Evolutionary conservation across 2,329 filamentous ascomycete genomes (phyloP), one percentile per base, ranked within the genome.

Genomic region (Apiospora marii): DNA sequence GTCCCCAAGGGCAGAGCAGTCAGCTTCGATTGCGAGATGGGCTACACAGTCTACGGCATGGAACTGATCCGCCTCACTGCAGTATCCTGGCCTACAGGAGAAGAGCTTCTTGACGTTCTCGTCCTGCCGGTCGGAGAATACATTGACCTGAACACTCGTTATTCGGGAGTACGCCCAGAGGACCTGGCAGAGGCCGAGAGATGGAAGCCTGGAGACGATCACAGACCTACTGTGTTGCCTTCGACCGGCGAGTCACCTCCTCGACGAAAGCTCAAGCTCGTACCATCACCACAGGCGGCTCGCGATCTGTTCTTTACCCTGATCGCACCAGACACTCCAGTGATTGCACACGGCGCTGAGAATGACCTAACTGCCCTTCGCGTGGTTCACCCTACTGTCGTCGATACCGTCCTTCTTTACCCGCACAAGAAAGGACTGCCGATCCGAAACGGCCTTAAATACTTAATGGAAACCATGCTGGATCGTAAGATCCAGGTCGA

Each of bases 11-110:
- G 88, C 70, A 89, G 89, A 48, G 94, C 93, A 2, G 91, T 98
- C 14, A 93, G 91, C 75, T 96, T 99, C 78, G 96, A 99, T 81
- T 98, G 96, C 78, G 96, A 99, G 80, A 99, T 99, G 96, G 94
- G 94, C 5, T 98, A 97, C 80, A 99, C 97, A 0, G 93, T 94
- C 0, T 83, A 92, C 69, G 96, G 97, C 0, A 85, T 98, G 75
- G 96, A 99, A 81, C 88, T 99, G 24, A 92, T 98, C 72, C 94
- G 96, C 12, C 83, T 99, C 3, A 98, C 96, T 0, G 95, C 94
- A 6, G 92, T 96, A 4, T 91, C 92, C 13, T 99, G 96, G 95
- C 96, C 96, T 0, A 85, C 87, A 12, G 93, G 94, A 27, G 88
- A 91, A 70, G 87, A 89, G 70, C 82, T 99, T 0, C 84, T 98